phyloP scores from a whole-genome alignment of 2,329 filamentous ascomycete genomes.

The Monosporascus sp. region DNA sequence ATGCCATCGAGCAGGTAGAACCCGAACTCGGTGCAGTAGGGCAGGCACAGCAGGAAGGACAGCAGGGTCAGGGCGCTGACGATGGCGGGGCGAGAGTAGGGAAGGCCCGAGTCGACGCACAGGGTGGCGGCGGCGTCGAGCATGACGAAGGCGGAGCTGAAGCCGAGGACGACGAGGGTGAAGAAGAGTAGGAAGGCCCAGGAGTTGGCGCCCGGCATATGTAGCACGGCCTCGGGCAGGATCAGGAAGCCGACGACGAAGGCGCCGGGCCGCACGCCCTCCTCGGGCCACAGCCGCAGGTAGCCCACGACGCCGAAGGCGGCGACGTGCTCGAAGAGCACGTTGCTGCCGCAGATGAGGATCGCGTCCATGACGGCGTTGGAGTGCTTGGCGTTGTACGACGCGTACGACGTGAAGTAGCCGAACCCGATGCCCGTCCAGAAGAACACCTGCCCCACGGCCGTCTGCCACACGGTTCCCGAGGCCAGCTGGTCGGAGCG shows the following conservation, averaged over 20 bases:
- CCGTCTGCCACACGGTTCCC: conserved; percentile 54
- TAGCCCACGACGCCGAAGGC: conserved; percentile 51
- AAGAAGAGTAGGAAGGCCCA: conserved; percentile 56
- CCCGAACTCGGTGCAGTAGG: conserved; percentile 54
- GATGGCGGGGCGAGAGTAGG: conserved; percentile 39
- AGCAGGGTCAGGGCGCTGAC: conserved; percentile 44
- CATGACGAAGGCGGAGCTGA: conserved; percentile 55
- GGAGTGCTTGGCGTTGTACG: conserved; percentile 52
- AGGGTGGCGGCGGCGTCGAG: conserved; percentile 51
- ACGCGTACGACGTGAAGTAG: conserved; percentile 54
- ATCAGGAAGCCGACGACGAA: conserved; percentile 57
- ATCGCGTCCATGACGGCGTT: conserved; percentile 56
- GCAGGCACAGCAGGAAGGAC: conserved; percentile 49
- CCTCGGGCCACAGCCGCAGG: conserved; percentile 30
- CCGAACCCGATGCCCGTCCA: conserved; percentile 55
- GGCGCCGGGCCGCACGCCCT: conserved; percentile 40
- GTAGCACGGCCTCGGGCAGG: conserved; percentile 47
- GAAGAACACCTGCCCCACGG: conserved; percentile 55
- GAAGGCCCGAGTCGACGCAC: conserved; percentile 46
- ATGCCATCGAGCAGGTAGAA: conserved; percentile 50
- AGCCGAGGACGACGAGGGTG: conserved; percentile 52
- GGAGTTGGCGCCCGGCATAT: conserved; percentile 52
- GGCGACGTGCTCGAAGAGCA: conserved; percentile 50
- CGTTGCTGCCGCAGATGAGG: conserved; percentile 49
- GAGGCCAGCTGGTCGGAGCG: conserved; percentile 43